Conservation (phyloP, 2,329 filamentous ascomycete species). For the Pseudocercospora musae region DNA sequence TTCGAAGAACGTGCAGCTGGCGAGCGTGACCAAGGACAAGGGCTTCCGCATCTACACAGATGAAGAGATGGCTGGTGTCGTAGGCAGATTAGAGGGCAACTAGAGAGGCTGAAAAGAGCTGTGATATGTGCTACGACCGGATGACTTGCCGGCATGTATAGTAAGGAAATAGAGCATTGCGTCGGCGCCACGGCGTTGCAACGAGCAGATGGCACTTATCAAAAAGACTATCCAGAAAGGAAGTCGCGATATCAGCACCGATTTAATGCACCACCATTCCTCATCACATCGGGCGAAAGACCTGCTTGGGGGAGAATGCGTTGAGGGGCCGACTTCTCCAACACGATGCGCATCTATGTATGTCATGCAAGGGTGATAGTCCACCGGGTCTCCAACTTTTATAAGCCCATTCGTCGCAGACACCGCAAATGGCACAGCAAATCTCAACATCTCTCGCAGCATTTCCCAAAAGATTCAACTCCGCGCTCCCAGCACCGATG, state of each 20-base stretch:
- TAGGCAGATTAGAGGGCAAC: slow-evolving; percentile 67
- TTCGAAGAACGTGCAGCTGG: slow-evolving; percentile 96
- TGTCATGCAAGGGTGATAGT: slow-evolving; percentile 3
- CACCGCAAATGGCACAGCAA: not conserved
- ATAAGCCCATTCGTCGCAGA: not conserved
- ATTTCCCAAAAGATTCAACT: not conserved
- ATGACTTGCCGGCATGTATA: slow-evolving; percentile 14
- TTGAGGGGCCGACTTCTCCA: not conserved
- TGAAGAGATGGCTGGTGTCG: slow-evolving; percentile 92
- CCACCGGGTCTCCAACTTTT: not conserved
- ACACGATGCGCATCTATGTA: not conserved
- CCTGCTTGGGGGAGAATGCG: not conserved
- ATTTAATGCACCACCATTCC: not conserved
- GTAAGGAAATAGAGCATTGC: slow-evolving; percentile 22
- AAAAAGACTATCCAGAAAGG: not conserved
- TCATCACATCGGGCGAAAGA: not conserved
- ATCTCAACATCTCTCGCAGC: not conserved
- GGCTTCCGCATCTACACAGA: slow-evolving; percentile 99
- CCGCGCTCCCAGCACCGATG: not conserved
- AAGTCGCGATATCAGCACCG: not conserved
- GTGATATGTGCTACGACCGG: slow-evolving; percentile 11
- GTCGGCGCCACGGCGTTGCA: slow-evolving; percentile 10
- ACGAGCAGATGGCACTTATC: not conserved
- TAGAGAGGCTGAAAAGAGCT: slow-evolving; percentile 24
- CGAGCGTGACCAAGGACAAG: slow-evolving; percentile 95